phyloP scores from a whole-genome alignment of 176 grass and related monocot species.

The Musa beccarii region DNA sequence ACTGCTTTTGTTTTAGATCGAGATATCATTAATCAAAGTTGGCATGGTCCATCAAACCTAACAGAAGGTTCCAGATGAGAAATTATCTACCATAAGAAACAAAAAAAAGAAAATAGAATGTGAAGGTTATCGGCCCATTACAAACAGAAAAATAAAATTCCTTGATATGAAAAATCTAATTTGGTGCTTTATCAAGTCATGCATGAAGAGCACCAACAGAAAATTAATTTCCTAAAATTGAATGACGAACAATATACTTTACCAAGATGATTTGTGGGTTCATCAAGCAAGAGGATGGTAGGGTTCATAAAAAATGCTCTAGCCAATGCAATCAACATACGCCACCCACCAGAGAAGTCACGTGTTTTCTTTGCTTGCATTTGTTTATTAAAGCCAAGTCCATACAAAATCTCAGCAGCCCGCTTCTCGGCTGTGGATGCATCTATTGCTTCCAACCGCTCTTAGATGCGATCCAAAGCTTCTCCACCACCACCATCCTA shows the following conservation, averaged over 20 bases:
- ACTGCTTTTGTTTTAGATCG: not conserved
- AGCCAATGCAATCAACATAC: conserved; percentile 89
- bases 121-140: not conserved
- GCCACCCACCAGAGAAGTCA: conserved; percentile 92
- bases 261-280: conserved; percentile 97
- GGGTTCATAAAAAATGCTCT: conserved; percentile 95
- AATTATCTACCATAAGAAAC: not conserved
- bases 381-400: conserved; percentile 81
- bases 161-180: not conserved
- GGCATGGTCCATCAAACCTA: not conserved
- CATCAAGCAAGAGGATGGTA: conserved; percentile 85
- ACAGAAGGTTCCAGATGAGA: not conserved
- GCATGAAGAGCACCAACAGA: conserved; percentile 5
- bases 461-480: conserved; percentile 72
- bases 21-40: not conserved
- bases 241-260: not conserved
- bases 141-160: not conserved
- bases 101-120: not conserved
- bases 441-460: conserved; percentile 77
- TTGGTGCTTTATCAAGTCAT: not conserved
- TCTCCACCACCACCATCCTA: conserved; percentile 84
- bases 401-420: conserved; percentile 88
- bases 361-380: conserved; percentile 96
- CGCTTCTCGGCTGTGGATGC: conserved; percentile 91
- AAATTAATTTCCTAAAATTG: not conserved